Evolutionary conservation across 2,329 filamentous ascomycete species (phyloP).

Genomic region (Beauveria sp.): DNA sequence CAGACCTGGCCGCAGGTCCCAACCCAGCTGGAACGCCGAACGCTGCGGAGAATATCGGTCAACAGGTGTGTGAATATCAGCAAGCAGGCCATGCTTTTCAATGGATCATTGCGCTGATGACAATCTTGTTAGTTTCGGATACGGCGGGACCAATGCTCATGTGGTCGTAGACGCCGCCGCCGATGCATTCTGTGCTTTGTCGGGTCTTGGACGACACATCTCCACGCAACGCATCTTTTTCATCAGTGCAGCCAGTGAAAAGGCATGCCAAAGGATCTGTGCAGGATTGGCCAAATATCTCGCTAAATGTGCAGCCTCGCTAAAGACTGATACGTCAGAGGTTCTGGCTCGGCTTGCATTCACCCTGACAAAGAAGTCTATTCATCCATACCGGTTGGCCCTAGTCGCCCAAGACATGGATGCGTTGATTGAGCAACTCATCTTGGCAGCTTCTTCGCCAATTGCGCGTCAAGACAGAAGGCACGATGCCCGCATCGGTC

Average conservation of each 20-base stretch:
- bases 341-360: constrained; percentile 14
- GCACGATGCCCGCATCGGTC: constrained; percentile 10
- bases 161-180: neutral
- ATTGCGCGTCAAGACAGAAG: constrained; percentile 9
- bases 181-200: neutral
- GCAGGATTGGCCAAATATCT: constrained; percentile 14
- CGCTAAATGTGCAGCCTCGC: neutral
- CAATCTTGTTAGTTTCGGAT: neutral
- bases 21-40: constrained; percentile 13
- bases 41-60: constrained; percentile 5
- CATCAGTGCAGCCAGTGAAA: constrained; percentile 16
- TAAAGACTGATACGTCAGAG: neutral
- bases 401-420: constrained; percentile 15
- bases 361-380: constrained; percentile 8
- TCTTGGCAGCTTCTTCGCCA: constrained; percentile 5
- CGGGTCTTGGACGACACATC: neutral
- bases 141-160: constrained; percentile 6
- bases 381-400: constrained; percentile 11
- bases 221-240: constrained; percentile 13
- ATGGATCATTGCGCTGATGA: neutral
- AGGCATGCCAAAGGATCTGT: constrained; percentile 15
- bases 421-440: constrained; percentile 11
- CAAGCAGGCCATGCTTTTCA: neutral
- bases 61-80: neutral
- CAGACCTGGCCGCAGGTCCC: neutral